phyloP scores from a whole-genome alignment of 306 rosid species.

The Inga leiocalycina region DNA sequence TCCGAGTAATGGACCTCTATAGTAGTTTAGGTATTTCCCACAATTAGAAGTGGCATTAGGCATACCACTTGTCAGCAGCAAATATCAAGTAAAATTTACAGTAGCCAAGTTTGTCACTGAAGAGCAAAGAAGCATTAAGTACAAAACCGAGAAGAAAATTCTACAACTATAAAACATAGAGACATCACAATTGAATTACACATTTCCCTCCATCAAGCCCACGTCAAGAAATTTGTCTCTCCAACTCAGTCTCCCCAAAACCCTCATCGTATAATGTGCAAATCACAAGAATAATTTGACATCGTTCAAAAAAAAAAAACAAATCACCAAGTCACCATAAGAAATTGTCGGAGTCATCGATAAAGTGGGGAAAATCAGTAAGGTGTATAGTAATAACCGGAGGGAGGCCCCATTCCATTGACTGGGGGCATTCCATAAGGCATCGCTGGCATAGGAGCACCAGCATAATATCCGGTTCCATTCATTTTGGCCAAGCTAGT shows the following conservation, averaged over 20 bases:
- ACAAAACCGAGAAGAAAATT: constrained; percentile 40
- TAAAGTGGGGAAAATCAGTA: constrained; percentile 52
- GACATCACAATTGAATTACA: constrained; percentile 56
- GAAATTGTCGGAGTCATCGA: constrained; percentile 46
- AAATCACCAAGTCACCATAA: constrained; percentile 50
- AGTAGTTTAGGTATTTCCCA: constrained; percentile 11
- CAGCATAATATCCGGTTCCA: constrained; percentile 61
- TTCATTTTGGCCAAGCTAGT: constrained; percentile 70
- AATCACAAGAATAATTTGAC: constrained; percentile 56
- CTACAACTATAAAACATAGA: constrained; percentile 58
- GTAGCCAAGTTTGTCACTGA: constrained; percentile 38
- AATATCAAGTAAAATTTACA: constrained; percentile 40
- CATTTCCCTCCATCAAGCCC: constrained; percentile 59
- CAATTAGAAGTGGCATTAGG: constrained; percentile 26
- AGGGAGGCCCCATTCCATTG: constrained; percentile 76
- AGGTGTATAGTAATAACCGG: constrained; percentile 74
- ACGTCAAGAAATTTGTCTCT: constrained; percentile 42
- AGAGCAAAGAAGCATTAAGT: constrained; percentile 44
- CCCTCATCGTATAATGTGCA: constrained; percentile 52
- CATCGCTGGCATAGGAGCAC: constrained; percentile 56
- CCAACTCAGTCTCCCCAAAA: constrained; percentile 46
- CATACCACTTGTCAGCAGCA: constrained; percentile 35
- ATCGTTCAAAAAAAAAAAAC: constrained; percentile 37
- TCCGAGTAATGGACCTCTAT: not conserved
- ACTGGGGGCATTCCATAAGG: constrained; percentile 93